These are phyloP conservation scores for Hemerocallis citrina DNA, from an alignment of 106 monocot genomes.

Conservation along the genomic window DNA sequence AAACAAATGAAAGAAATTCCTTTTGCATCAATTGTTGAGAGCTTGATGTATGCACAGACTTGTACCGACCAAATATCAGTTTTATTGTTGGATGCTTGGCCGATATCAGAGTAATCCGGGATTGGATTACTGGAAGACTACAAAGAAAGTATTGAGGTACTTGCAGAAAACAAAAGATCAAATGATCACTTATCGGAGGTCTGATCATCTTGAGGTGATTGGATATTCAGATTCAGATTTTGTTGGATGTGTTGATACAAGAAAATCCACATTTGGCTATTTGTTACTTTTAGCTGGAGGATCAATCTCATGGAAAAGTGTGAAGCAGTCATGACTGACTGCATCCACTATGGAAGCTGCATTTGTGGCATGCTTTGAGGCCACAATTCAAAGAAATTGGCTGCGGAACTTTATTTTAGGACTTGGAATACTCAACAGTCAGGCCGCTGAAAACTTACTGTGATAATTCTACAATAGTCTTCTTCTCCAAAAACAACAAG, in stretches of 20 bases:
- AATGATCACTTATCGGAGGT: not conserved
- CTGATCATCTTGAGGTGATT: not conserved
- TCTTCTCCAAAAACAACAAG: not conserved
- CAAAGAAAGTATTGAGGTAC: too few relatives aligned
- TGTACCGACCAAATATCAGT: too few relatives aligned
- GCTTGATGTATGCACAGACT: too few relatives aligned
- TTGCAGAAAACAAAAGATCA: not conserved
- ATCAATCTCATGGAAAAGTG: not conserved
- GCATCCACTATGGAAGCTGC: not conserved
- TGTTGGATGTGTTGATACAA: not conserved
- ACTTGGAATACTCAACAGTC: too few relatives aligned
- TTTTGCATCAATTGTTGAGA: too few relatives aligned
- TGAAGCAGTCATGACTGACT: not conserved
- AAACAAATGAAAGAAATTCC: too few relatives aligned
- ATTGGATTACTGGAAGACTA: too few relatives aligned
- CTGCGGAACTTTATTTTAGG: too few relatives aligned
- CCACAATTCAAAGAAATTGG: not conserved
- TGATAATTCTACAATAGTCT: not conserved
- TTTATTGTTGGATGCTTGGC: too few relatives aligned
- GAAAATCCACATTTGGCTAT: not conserved
- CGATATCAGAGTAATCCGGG: too few relatives aligned
- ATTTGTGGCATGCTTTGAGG: constrained; percentile 4
- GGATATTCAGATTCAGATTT: constrained; percentile 1
- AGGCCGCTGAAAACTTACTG: not conserved
- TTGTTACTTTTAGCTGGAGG: too few relatives aligned